Percentiles rank a stretch among this genome's conserved stretches.
These are phyloP conservation scores for Keqinozyma sinolaborantium DNA, from an alignment of 1,139 yeast genomes.

Conservation along the genomic window DNA sequence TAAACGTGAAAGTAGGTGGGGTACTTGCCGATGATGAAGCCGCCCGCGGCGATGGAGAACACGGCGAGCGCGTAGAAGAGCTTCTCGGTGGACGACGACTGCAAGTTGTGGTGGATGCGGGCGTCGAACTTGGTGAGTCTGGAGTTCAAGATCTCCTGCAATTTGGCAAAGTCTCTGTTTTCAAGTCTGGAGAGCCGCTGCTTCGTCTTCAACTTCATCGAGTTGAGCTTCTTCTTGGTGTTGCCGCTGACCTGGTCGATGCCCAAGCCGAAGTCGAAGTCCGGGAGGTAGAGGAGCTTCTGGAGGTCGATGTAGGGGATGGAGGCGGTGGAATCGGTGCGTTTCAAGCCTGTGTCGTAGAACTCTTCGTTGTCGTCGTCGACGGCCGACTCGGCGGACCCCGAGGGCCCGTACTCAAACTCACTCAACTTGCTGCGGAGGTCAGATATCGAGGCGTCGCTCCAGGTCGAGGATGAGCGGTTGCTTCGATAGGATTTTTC, in stretches of 20 bases:
- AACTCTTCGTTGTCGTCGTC: too few relatives aligned
- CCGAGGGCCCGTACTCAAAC: too few relatives aligned
- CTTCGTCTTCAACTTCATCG: constrained; percentile 35
- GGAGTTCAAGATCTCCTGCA: constrained; percentile 32
- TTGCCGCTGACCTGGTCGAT: constrained; percentile 34
- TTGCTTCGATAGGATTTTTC: too few relatives aligned
- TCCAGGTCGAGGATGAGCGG: too few relatives aligned
- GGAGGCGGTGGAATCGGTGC: constrained; percentile 34
- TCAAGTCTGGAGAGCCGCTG: constrained; percentile 24
- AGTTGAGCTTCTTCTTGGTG: constrained; percentile 32
- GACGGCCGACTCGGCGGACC: too few relatives aligned
- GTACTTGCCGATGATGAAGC: constrained; percentile 71
- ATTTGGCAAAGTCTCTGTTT: constrained; percentile 21
- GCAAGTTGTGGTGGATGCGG: constrained; percentile 47
- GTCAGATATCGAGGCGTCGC: too few relatives aligned
- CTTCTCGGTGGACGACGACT: constrained; percentile 71
- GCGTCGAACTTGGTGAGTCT: constrained; percentile 56
- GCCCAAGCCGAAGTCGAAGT: constrained; percentile 44
- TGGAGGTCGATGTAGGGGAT: constrained; percentile 36
- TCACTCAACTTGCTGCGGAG: too few relatives aligned
- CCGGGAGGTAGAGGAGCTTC: constrained; percentile 34
- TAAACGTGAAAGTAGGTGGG: constrained; percentile 77
- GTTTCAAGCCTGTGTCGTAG: constrained; percentile 7
- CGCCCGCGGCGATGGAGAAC: constrained; percentile 64
- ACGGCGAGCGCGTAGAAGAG: constrained; percentile 75